Evolutionary conservation across 331 rosid species (phyloP), one percentile per base, ranked within the genome.

Genomic region (Acacia pycnantha): DNA sequence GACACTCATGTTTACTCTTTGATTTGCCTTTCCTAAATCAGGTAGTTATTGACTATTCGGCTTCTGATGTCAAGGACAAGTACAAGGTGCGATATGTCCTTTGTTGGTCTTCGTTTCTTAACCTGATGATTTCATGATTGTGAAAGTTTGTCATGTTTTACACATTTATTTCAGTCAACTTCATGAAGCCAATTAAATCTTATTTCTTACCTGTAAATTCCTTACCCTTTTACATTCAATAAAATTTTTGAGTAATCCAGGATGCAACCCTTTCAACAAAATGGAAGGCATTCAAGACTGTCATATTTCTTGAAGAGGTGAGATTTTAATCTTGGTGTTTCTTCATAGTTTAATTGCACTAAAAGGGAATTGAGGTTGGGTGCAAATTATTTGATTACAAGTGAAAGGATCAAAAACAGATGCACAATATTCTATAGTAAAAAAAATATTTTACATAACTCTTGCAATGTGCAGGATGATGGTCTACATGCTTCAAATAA

Each of bases 241-340:
- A 31, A 78, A 78, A 21, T n/a, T 82, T 53, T 90, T 88, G 56
- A 64, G 68, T 81, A 81, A 80, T 84, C 56, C 90, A 95, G 99
- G 96, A 92, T 53, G 98, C 98, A 10, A 84, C 84, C 54, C 98
- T 95, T 69, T 75, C 86, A 70, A 91, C 98, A 18, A 88, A 89
- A 77, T 93, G 98, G 99, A 93, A 93, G 85, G 97, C 98, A 22
- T 93, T 93, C 88, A 89, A 87, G 74, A 93, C 98, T 9, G 84
- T 90, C 81, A 90, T 95, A 81, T 93, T 86, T 90, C 97, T 89
- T 44, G 97, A 93, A 81, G 87, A 77, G 97, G 99, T 93, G 84
- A 93, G 88, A 84, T 56, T 74, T 66, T 29, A 67, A 11, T 2
- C 27, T 4, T 86, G 44, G 35, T 79, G n/a, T 74, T 62, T 59